Evolutionary conservation across 139 green algal genomes (phyloP).

Genomic region (Edaphochlamys debaryana): DNA sequence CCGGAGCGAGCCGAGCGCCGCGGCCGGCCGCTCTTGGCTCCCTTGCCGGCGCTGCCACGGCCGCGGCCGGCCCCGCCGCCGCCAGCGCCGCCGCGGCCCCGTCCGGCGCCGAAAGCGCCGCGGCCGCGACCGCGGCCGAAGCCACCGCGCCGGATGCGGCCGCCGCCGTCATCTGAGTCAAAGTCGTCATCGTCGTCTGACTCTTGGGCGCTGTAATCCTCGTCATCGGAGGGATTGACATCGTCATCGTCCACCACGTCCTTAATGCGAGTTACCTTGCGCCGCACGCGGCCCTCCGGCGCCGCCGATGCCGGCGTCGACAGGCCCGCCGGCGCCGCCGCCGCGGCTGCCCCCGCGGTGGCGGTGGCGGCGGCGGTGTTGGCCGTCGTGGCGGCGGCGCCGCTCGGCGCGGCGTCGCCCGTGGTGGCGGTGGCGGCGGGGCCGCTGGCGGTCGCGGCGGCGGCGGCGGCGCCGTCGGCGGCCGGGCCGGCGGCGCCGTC

Average conservation of each 20-base stretch:
- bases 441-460: background rate
- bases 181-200: background rate
- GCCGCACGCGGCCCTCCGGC: background rate
- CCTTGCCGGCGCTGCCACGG: too few species aligned
- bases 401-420: background rate
- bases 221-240: background rate
- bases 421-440: background rate
- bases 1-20: too few species aligned
- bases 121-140: too few species aligned
- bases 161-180: too few species aligned
- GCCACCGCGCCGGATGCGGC: too few species aligned
- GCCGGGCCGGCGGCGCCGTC: background rate
- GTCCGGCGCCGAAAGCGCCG: too few species aligned
- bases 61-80: too few species aligned
- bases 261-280: background rate
- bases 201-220: conserved; percentile 7
- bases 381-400: too few species aligned
- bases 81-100: too few species aligned
- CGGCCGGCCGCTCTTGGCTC: too few species aligned
- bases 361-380: background rate
- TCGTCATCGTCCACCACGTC: conserved; percentile 5
- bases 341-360: background rate
- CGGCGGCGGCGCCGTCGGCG: background rate
- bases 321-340: background rate
- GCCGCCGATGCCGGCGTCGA: background rate